Evolutionary conservation across 2,329 filamentous ascomycete genomes (phyloP).

Genomic region (Alternaria triticimaculans): DNA sequence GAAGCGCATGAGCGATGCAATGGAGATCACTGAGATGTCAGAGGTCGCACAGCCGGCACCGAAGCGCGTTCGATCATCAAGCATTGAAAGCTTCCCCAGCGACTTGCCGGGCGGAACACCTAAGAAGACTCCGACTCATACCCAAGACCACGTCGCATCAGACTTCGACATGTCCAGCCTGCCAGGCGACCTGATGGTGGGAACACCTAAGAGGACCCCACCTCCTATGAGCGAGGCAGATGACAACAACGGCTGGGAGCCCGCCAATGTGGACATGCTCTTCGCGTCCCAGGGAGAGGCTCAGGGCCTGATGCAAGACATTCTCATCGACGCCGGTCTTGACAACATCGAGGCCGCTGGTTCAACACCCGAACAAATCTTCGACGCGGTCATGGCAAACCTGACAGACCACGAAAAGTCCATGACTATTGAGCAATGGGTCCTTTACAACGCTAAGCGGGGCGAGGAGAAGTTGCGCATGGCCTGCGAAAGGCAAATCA

Average conservation of each 20-base stretch:
- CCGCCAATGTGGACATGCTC: conserved; percentile 77
- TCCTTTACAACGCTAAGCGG: conserved; percentile 77
- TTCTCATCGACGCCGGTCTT: conserved; percentile 39
- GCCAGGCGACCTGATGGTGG: conserved; percentile 20
- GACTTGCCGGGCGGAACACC: conserved; percentile 29
- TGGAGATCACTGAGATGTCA: conserved; percentile 13
- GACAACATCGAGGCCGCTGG: conserved; percentile 34
- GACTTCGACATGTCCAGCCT: conserved; percentile 27
- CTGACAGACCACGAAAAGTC: conserved; percentile 78
- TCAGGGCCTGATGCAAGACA: conserved; percentile 31
- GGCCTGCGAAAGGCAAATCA: conserved; percentile 85
- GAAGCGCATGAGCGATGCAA: conserved; percentile 25
- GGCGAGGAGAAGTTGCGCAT: conserved; percentile 79
- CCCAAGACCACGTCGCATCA: conserved; percentile 8
- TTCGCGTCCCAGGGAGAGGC: conserved; percentile 54
- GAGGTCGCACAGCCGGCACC: conserved; percentile 6
- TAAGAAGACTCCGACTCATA: conserved; percentile 26
- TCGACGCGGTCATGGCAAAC: conserved; percentile 62
- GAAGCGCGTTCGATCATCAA: conserved; percentile 27
- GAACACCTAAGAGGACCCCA: conserved; percentile 49
- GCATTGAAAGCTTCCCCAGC: conserved; percentile 30
- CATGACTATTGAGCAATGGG: conserved; percentile 96
- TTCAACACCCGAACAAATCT: conserved; percentile 43
- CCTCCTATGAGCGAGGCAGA: conserved; percentile 23
- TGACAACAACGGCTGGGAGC: conserved; percentile 65